Percentiles rank a stretch among this genome's conserved stretches.
phyloP scores from a whole-genome alignment of 345 rosid genomes.

The Arabis alpina region DNA sequence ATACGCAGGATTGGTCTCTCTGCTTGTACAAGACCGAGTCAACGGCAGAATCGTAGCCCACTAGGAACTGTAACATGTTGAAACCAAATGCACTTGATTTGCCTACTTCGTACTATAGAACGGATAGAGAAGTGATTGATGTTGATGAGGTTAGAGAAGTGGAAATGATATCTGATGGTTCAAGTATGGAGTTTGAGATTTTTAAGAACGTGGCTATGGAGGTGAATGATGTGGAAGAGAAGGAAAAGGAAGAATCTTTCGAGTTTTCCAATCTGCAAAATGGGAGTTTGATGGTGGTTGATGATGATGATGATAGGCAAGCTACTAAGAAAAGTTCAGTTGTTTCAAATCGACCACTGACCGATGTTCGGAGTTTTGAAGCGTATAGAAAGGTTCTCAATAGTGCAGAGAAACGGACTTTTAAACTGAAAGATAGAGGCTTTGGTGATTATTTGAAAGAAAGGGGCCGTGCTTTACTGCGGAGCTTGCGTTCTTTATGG shows the following conservation, averaged over 20 bases:
- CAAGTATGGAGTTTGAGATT: slow-evolving; percentile 27
- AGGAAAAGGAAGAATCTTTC: slow-evolving; percentile 7
- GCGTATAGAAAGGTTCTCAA: slow-evolving; percentile 37
- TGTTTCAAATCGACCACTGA: slow-evolving; percentile 15
- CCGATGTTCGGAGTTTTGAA: slow-evolving; percentile 37
- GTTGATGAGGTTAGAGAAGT: slow-evolving; percentile 27
- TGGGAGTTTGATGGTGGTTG: slow-evolving; percentile 26
- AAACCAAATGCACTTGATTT: too few relatives aligned
- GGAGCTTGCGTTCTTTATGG: slow-evolving; percentile 47
- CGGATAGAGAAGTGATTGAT: slow-evolving; percentile 36
- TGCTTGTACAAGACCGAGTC: neutral
- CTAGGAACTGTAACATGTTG: too few relatives aligned
- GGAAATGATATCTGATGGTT: slow-evolving; percentile 30
- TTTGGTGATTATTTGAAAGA: slow-evolving; percentile 41
- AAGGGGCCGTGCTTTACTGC: slow-evolving; percentile 45
- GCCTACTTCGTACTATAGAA: neutral
- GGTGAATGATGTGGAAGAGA: slow-evolving; percentile 16
- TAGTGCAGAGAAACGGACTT: slow-evolving; percentile 35
- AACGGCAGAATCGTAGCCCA: neutral
- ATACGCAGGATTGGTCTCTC: slow-evolving; percentile 28
- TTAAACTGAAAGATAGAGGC: slow-evolving; percentile 36
- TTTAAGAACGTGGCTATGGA: slow-evolving; percentile 23
- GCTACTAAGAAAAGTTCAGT: slow-evolving; percentile 23
- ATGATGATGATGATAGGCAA: slow-evolving; percentile 8
- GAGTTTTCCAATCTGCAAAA: slow-evolving; percentile 9